Evolutionary conservation across 345 rosid species (phyloP).

Genomic region (Reutealis trisperma): DNA sequence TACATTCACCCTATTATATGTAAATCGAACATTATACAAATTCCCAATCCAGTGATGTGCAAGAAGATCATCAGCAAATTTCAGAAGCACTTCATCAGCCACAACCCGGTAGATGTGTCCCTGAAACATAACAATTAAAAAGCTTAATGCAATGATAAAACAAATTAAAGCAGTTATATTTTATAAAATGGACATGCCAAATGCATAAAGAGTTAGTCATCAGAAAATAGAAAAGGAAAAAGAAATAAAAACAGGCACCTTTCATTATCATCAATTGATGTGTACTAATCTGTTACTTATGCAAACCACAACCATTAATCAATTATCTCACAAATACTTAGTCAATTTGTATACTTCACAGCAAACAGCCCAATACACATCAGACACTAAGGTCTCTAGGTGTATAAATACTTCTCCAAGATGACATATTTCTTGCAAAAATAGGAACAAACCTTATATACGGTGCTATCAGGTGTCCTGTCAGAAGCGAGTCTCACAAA

Average conservation of each 20-base stretch:
- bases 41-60: constrained; percentile 41
- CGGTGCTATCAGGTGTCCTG: constrained; percentile 15
- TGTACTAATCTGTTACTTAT: no score
- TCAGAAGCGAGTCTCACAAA: constrained; percentile 48
- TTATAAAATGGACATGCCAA: neutral
- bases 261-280: no score
- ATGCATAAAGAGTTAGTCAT: neutral
- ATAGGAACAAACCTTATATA: constrained; percentile 34
- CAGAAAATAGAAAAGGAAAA: neutral
- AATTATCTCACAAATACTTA: no score
- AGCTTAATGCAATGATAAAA: neutral
- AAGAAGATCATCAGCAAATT: constrained; percentile 60
- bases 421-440: neutral
- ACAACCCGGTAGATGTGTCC: constrained; percentile 76
- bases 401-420: neutral
- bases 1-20: constrained; percentile 62
- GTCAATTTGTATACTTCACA: no score
- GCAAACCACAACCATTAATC: no score
- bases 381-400: neutral
- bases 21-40: constrained; percentile 65
- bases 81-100: constrained; percentile 74
- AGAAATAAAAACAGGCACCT: neutral
- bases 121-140: constrained; percentile 37
- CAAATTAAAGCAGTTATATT: neutral
- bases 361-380: no score